Evolutionary conservation across 1,139 yeast genomes (phyloP).

Genomic region (Spencermartinsiella ligniputridi): DNA sequence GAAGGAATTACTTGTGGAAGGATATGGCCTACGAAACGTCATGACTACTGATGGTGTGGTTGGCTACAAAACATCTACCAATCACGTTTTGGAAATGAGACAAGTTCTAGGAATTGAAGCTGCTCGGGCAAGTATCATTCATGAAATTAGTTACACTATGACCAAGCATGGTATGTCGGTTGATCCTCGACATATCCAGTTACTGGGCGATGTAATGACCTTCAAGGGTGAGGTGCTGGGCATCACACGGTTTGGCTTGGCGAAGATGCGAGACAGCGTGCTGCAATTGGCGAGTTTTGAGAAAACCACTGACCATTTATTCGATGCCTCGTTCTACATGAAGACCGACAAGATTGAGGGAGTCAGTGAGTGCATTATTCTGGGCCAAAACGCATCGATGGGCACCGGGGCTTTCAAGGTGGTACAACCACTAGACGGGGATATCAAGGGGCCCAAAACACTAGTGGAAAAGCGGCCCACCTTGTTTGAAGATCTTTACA

Average conservation of each 20-base stretch:
- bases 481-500: slow-evolving; percentile 27
- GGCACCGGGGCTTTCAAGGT: slow-evolving; percentile 97
- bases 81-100: slow-evolving; percentile 87
- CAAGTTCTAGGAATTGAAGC: slow-evolving; percentile 96
- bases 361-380: slow-evolving; percentile 93
- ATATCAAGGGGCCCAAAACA: slow-evolving; percentile 8
- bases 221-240: slow-evolving; percentile 98
- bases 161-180: slow-evolving; percentile 99
- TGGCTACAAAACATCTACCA: slow-evolving; percentile 81
- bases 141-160: slow-evolving; percentile 97
- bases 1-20: slow-evolving; percentile 92
- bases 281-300: slow-evolving; percentile 96
- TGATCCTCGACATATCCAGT: slow-evolving; percentile 98
- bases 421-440: slow-evolving; percentile 31
- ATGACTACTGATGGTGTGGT: slow-evolving; percentile 98
- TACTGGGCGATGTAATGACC: slow-evolving; percentile 97
- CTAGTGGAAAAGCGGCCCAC: slow-evolving; percentile 19
- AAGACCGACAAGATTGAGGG: slow-evolving; percentile 95
- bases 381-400: slow-evolving; percentile 95
- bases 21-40: slow-evolving; percentile 92
- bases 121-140: slow-evolving; percentile 86
- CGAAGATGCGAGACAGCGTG: slow-evolving; percentile 98
- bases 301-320: slow-evolving; percentile 96
- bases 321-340: slow-evolving; percentile 98
- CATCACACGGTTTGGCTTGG: slow-evolving; percentile 94